Conservation (phyloP, 352 stramenopile genomes). For the Globisporangium canariense region DNA sequence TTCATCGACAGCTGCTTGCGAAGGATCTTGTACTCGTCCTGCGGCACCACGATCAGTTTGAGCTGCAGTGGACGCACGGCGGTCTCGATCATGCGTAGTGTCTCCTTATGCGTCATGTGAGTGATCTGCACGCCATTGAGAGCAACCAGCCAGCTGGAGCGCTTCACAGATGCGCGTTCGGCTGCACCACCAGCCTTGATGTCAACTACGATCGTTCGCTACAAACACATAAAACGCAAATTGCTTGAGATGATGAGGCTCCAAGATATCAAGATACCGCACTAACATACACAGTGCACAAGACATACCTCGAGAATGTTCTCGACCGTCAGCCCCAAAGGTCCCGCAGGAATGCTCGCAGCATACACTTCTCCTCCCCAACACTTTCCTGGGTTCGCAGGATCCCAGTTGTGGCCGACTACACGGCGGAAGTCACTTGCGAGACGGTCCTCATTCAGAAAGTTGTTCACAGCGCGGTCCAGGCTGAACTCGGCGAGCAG, state of each 20-base stretch:
- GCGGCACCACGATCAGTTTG: conserved; percentile 66
- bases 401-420: conserved; percentile 67
- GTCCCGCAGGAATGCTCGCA: conserved; percentile 73
- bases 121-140: conserved; percentile 78
- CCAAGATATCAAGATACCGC: neutral
- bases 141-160: conserved; percentile 80
- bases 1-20: conserved; percentile 81
- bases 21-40: conserved; percentile 66
- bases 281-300: neutral
- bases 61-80: conserved; percentile 66
- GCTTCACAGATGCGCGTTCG: conserved; percentile 71
- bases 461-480: conserved; percentile 79
- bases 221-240: neutral
- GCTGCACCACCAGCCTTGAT: conserved; percentile 81
- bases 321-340: conserved; percentile 84
- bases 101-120: conserved; percentile 83
- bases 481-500: conserved; percentile 77
- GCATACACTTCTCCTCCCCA: conserved; percentile 58
- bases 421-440: conserved; percentile 78
- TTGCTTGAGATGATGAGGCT: neutral
- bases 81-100: conserved; percentile 80
- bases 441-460: conserved; percentile 73
- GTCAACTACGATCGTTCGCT: conserved; percentile 84
- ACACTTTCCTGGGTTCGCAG: conserved; percentile 40
- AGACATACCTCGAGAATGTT: conserved; percentile 74